Percentiles rank a stretch among this genome's conserved stretches.
These are phyloP conservation scores for Pseudonitzschia pungens DNA, from an alignment of 108 stramenopile species.

Conservation along the genomic window DNA sequence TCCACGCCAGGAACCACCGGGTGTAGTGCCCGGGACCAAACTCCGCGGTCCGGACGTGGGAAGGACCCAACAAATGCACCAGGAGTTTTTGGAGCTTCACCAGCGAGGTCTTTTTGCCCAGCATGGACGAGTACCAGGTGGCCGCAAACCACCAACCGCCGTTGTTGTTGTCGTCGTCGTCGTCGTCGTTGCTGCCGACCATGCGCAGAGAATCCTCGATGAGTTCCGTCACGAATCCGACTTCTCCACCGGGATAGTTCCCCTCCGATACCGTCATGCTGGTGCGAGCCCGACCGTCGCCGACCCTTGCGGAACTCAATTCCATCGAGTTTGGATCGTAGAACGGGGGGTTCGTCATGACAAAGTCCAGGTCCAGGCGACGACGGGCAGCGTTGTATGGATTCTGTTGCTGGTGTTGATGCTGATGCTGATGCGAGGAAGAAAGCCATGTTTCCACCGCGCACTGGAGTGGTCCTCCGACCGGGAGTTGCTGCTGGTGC, in stretches of 20 bases:
- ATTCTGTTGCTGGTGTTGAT: not conserved
- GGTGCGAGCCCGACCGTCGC: slow-evolving; percentile 75
- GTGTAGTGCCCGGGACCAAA: slow-evolving; percentile 85
- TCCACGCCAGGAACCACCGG: slow-evolving; percentile 94
- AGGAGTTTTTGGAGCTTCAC: slow-evolving; percentile 47
- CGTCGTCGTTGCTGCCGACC: not conserved
- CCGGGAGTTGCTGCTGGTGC: not conserved
- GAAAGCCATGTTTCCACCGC: not conserved
- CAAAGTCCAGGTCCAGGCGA: slow-evolving; percentile 60
- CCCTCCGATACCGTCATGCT: slow-evolving; percentile 69
- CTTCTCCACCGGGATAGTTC: slow-evolving; percentile 57
- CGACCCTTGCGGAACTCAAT: slow-evolving; percentile 35
- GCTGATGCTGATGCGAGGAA: not conserved
- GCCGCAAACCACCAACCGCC: not conserved
- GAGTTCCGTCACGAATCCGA: slow-evolving; percentile 57
- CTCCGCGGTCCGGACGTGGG: slow-evolving; percentile 70
- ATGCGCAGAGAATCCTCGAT: slow-evolving; percentile 42
- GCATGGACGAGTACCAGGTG: slow-evolving; percentile 82
- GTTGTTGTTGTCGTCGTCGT: not conserved
- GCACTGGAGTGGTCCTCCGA: slow-evolving; percentile 22
- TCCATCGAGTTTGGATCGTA: slow-evolving; percentile 57
- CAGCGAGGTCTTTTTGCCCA: slow-evolving; percentile 70
- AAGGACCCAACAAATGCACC: slow-evolving; percentile 51
- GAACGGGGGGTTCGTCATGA: slow-evolving; percentile 96
- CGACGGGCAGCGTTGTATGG: not conserved